Evolutionary conservation across 768 basidiomycete genomes (phyloP).

Genomic region (Strobilomyces echinocephalus): DNA sequence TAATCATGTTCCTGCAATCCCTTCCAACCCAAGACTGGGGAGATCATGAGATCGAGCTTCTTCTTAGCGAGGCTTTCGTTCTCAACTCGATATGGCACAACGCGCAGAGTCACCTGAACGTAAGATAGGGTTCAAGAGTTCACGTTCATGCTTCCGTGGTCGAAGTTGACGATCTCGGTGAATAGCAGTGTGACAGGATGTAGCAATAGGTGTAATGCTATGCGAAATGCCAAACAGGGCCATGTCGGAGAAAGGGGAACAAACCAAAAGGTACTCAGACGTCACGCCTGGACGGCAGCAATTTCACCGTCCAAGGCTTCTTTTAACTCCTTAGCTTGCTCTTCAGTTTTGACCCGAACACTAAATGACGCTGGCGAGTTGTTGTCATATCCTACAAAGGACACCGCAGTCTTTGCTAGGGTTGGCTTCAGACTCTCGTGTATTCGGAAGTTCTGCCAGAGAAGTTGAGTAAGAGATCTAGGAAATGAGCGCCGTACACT

Average conservation of each 20-base stretch:
- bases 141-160: background rate
- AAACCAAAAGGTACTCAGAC: conserved; percentile 8
- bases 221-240: conserved; percentile 5
- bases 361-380: conserved; percentile 56
- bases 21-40: conserved; percentile 91
- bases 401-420: conserved; percentile 47
- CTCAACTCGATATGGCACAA: conserved; percentile 91
- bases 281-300: conserved; percentile 35
- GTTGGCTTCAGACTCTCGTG: conserved; percentile 55
- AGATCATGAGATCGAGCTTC: conserved; percentile 92
- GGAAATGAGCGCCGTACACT: conserved; percentile 25
- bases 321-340: conserved; percentile 53
- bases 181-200: conserved; percentile 16
- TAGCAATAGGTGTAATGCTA: conserved; percentile 25
- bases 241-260: background rate
- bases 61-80: conserved; percentile 94
- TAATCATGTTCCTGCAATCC: conserved; percentile 97
- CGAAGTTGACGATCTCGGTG: conserved; percentile 2
- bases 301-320: conserved; percentile 60
- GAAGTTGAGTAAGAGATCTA: conserved; percentile 5
- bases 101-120: conserved; percentile 80
- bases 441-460: conserved; percentile 67
- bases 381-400: conserved; percentile 65
- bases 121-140: conserved; percentile 34
- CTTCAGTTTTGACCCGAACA: conserved; percentile 56